Evolutionary conservation across 106 monocot species (phyloP).

Genomic region (Posidonia australis): DNA sequence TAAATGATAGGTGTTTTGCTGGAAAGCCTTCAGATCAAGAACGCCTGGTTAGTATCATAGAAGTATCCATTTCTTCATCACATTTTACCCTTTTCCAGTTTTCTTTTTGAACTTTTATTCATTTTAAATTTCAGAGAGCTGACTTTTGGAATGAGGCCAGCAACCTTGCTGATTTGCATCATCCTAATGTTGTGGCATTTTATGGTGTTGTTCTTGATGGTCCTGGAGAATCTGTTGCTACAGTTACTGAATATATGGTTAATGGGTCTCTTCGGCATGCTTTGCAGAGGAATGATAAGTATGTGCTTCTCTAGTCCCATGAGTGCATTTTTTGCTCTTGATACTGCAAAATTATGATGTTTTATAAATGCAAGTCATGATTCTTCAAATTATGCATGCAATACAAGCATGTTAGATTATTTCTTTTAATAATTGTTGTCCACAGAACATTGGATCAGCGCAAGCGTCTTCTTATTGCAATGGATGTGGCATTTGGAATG

Average conservation of each 20-base stretch:
- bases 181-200: slow-evolving; percentile 71
- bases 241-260: slow-evolving; percentile 77
- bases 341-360: slow-evolving; percentile 2
- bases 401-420: no score
- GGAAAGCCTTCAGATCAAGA: slow-evolving; percentile 76
- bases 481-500: slow-evolving; percentile 59
- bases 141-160: slow-evolving; percentile 81
- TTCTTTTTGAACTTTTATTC: background rate
- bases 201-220: slow-evolving; percentile 73
- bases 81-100: no score
- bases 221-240: slow-evolving; percentile 60
- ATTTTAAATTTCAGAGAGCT: slow-evolving; percentile 26
- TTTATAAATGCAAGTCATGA: background rate
- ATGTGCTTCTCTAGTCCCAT: no score
- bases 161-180: slow-evolving; percentile 73
- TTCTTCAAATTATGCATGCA: no score
- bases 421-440: no score
- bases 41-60: slow-evolving; percentile 26
- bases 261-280: slow-evolving; percentile 66
- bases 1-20: slow-evolving; percentile 74
- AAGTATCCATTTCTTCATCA: background rate
- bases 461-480: slow-evolving; percentile 40
- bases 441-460: no score
- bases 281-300: slow-evolving; percentile 65
- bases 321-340: no score